Percentiles rank a stretch among this genome's conserved stretches.
phyloP scores from a whole-genome alignment of 331 rosid species.

The Cydonia oblonga region DNA sequence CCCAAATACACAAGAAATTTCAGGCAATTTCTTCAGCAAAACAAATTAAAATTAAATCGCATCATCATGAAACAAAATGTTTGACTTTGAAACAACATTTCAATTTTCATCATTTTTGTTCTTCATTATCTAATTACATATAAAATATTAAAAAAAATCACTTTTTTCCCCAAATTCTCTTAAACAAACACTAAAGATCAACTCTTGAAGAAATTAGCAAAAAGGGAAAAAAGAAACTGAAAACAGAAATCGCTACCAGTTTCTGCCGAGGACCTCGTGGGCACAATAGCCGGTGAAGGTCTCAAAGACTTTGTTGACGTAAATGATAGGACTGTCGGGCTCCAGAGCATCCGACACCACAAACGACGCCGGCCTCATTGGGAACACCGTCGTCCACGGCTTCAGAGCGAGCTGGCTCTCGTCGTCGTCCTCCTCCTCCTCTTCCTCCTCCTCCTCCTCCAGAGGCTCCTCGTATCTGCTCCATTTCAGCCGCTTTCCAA shows the following conservation, averaged over 20 bases:
- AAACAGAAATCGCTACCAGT: conserved; percentile 45
- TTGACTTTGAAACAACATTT: not conserved
- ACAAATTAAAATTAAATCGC: not conserved
- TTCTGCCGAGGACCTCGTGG: conserved; percentile 83
- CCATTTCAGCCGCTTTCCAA: conserved; percentile 67
- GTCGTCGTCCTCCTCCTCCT: conserved; percentile 15
- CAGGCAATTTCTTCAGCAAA: not conserved
- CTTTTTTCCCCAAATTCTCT: not conserved
- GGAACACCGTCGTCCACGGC: conserved; percentile 45
- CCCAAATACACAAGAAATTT: not conserved
- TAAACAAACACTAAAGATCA: not conserved
- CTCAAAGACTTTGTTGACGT: conserved; percentile 91
- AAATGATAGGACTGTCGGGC: conserved; percentile 77
- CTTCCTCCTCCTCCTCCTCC: not conserved
- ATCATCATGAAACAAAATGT: not conserved
- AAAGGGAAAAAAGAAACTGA: not conserved
- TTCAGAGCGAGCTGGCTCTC: conserved; percentile 41
- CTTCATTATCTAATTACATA: not conserved
- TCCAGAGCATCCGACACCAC: conserved; percentile 92
- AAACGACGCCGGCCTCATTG: conserved; percentile 66
- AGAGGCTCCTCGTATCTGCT: conserved; percentile 5
- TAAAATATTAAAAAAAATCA: not conserved
- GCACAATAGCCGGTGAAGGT: conserved; percentile 81
- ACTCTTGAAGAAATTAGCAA: not conserved
- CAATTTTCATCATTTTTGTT: not conserved